Percentiles rank a stretch among this genome's conserved stretches.
Conservation (phyloP, 257 asterid species). For the Nicotiana noctiflora region DNA sequence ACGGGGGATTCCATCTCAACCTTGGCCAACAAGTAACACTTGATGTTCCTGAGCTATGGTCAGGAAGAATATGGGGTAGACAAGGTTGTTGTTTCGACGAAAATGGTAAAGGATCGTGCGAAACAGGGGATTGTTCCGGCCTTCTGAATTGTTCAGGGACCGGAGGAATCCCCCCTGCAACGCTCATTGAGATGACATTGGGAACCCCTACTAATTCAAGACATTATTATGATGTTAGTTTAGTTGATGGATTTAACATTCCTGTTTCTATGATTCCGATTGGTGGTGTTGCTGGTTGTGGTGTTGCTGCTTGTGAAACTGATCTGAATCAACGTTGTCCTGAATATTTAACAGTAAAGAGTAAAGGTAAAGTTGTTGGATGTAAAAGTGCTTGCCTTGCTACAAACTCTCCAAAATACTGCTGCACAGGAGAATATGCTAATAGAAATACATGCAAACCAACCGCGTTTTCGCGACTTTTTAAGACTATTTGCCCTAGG, state of each 20-base stretch:
- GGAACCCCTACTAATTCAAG: constrained; percentile 38
- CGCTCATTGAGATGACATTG: constrained; percentile 67
- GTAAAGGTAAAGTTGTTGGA: constrained; percentile 45
- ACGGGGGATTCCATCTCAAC: constrained; percentile 58
- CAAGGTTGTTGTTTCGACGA: constrained; percentile 59
- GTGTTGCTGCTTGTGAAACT: constrained; percentile 66
- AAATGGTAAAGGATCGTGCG: constrained; percentile 51
- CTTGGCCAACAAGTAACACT: constrained; percentile 34
- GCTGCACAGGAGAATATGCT: constrained; percentile 53
- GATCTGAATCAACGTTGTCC: constrained; percentile 57
- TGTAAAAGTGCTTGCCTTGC: constrained; percentile 72
- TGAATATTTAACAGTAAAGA: constrained; percentile 32
- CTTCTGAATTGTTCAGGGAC: constrained; percentile 42
- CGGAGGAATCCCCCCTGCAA: constrained; percentile 66
- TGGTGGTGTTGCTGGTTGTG: constrained; percentile 41
- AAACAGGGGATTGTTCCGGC: constrained; percentile 73
- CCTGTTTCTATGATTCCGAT: constrained; percentile 65
- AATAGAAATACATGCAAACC: constrained; percentile 36
- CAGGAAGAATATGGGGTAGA: constrained; percentile 83
- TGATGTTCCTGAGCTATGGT: constrained; percentile 57
- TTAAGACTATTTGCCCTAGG: constrained; percentile 62
- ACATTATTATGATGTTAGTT: constrained; percentile 77
- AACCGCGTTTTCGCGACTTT: constrained; percentile 32
- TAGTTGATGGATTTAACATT: constrained; percentile 74
- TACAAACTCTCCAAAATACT: constrained; percentile 27